Base-by-base conservation (phyloP, 2,329 filamentous ascomycete genomes). In the Claviceps monticola region DNA sequence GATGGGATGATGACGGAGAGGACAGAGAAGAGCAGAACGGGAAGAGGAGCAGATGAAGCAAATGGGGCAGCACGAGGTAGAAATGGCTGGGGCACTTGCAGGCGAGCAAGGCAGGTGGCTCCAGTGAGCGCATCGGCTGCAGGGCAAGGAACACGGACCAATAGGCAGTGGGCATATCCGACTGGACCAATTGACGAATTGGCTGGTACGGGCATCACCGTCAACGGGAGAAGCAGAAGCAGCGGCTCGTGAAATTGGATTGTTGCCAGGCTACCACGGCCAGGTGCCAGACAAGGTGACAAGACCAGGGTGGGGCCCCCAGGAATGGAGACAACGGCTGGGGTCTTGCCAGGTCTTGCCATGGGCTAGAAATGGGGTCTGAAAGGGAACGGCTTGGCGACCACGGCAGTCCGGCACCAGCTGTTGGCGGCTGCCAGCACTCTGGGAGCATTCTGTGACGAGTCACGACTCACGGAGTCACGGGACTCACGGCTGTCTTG, bases 1-100 rank as follows among this genome's bases (percentile, higher is more conserved):
- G 49, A 56, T 51, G 55, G 49, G 48, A 53, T 55, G 48, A 49
- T 54, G 53, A 38, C 39, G 51, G 39, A 47, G 46, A 49, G 50
- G 17, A 45, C 46, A 46, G 36, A 48, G 39, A 49, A 46, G 44
- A 49, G 34, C 38, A 52, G 36, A 48, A 21, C 6, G 3, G 34
- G 23, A 51, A 43, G 48, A 51, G 21, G 49, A 50, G 39, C 36
- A 42, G 26, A 45, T 23, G 41, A 48, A 29, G 49, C 46, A 46
- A 34, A 47, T 17, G 42, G 50, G 51, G 47, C 49, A 38, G 43
- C 41, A 26, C 49, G 48, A 50, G 34, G 48, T 50, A 50, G 29
- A 55, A 56, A 51, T 17, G 50, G 49, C 49, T 6, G 41, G 42
- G 41, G 42, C 17, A 42, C n/a, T n/a, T 8, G 39, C 4, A 36